phyloP scores from a whole-genome alignment of 306 rosid genomes.

The Cyclanthera cordifolia region DNA sequence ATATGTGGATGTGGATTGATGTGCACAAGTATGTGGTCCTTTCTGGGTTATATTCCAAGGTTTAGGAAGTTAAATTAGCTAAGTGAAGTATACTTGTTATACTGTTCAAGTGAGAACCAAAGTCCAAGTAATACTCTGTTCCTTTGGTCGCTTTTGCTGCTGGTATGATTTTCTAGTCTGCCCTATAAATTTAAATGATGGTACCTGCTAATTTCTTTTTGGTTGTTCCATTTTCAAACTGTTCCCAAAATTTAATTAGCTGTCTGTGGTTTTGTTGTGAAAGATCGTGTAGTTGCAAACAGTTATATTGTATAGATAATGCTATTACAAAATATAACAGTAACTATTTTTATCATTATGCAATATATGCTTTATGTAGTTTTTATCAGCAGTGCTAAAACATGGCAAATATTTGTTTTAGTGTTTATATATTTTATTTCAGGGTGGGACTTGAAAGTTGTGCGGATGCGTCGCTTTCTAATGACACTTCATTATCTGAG shows the following conservation, averaged over 20 bases:
- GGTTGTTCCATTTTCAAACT: neutral
- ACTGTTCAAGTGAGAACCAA: neutral
- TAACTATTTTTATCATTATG: neutral
- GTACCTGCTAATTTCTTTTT: neutral
- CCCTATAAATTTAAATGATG: neutral
- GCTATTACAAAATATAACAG: neutral
- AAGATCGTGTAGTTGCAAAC: neutral
- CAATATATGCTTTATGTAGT: neutral
- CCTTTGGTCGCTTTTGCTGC: neutral
- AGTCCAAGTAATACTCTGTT: neutral
- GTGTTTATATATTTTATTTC: conserved; percentile 18
- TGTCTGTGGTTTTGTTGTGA: neutral
- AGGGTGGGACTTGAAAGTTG: conserved; percentile 84
- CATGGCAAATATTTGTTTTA: neutral
- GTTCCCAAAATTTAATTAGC: neutral
- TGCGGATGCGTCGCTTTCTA: conserved; percentile 68
- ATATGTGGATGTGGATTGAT: neutral
- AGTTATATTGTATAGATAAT: neutral
- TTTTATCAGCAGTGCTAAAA: neutral
- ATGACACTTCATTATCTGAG: conserved; percentile 77
- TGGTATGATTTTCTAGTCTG: neutral
- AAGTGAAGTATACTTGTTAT: neutral
- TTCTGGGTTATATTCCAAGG: neutral
- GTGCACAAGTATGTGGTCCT: neutral
- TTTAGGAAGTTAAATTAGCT: conserved; percentile 1